Conservation (phyloP, 495 filamentous ascomycete species). For the Penicillium cinerascens region DNA sequence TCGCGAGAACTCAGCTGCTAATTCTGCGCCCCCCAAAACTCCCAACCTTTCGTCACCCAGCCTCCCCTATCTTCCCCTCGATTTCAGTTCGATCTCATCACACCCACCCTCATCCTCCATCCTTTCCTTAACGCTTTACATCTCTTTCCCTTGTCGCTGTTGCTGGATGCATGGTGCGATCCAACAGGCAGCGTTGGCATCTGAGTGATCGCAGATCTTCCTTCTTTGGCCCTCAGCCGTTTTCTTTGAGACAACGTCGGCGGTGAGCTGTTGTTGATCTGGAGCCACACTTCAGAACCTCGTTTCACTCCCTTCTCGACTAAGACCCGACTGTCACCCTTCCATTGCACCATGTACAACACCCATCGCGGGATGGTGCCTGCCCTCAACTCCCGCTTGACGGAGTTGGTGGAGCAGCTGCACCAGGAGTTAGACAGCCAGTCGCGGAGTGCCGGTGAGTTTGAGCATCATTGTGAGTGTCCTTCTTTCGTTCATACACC, state of each 20-base stretch:
- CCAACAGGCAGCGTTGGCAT: conserved; percentile 25
- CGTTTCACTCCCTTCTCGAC: too few species aligned
- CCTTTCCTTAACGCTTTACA: conserved; percentile 2
- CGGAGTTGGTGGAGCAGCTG: conserved; percentile 86
- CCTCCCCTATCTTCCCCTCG: conserved; percentile 22
- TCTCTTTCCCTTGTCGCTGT: conserved; percentile 13
- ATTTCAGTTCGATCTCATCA: too few species aligned
- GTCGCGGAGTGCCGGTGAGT: conserved; percentile 68
- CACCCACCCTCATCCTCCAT: conserved; percentile 1
- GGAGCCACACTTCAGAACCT: neutral
- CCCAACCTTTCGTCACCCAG: conserved; percentile 28
- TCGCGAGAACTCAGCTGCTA: too few species aligned
- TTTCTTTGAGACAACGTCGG: too few species aligned
- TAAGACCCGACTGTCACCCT: too few species aligned
- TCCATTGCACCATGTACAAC: conserved; percentile 71
- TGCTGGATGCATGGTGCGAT: conserved; percentile 27
- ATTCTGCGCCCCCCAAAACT: conserved; percentile 23
- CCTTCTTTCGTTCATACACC: neutral
- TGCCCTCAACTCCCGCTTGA: conserved; percentile 70
- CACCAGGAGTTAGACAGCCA: conserved; percentile 87
- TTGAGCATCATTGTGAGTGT: conserved; percentile 84
- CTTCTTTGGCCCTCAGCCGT: too few species aligned
- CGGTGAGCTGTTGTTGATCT: conserved; percentile 13
- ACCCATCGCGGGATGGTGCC: conserved; percentile 80
- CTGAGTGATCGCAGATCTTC: conserved; percentile 12